Evolutionary conservation across 2,329 filamentous ascomycete genomes (phyloP), one percentile per base, ranked within the genome.

Genomic region (Beauveria asiatica): DNA sequence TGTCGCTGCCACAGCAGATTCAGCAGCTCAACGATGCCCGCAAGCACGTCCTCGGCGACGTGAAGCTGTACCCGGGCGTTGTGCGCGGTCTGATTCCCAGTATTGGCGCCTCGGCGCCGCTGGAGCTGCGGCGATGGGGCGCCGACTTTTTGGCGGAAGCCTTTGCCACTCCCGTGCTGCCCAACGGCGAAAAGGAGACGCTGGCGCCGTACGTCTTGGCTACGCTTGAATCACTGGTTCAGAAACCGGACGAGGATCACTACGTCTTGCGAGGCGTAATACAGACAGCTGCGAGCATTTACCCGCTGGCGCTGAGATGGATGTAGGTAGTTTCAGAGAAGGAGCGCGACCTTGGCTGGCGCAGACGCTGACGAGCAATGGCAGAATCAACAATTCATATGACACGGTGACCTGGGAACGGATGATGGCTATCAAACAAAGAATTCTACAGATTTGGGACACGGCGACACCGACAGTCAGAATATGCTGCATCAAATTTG

Each of bases 401-500:
- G 91, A 97, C 70, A 81, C 78, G 45, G 80, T 87, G 61, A 85
- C 88, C 50, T 99, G 94, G 94, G 88, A 94, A 70, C 85, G 87
- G 65, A 95, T 97, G 84, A 81, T 85, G 58, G 83, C 86, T 11
- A 93, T 97, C 75, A 99, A 99, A 78, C 85, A 89, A 59, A 89
- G 87, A 67, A 94, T 99, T 66, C 75, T 99, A 62, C 85, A 84
- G 62, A 85, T 94, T 69, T 97, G 95, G 93, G 93, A 97, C 67
- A 83, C 80, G 48, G 87, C 90, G 19, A 77, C 84, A 16, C 81
- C 87, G 13, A 88, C 90, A 3, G 84, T 97, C 64, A 87, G 87
- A 67, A 87, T 97, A 72, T 96, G 92, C 79, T 97, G 94, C 77
- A 88, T 97, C 80, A 99, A 99, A 74, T 99, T 99, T 73, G 88